Evolutionary conservation across 2,329 filamentous ascomycete species (phyloP).

Genomic region (Aspergillus quadricinctus): DNA sequence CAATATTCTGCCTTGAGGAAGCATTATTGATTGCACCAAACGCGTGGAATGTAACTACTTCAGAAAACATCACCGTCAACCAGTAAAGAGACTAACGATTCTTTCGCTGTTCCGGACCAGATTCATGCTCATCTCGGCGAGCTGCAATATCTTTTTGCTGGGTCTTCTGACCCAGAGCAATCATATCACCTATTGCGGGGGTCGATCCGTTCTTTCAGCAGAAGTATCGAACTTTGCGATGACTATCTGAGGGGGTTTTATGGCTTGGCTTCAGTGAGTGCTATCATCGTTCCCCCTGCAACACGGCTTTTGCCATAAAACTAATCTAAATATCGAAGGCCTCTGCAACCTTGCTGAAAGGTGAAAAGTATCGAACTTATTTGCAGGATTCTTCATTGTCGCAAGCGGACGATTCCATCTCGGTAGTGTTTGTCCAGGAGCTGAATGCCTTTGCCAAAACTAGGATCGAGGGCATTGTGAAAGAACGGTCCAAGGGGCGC

Average conservation of each 20-base stretch:
- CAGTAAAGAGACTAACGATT: not conserved
- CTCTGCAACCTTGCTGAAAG: conserved; percentile 22
- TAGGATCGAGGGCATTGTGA: conserved; percentile 35
- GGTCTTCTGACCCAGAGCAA: conserved; percentile 33
- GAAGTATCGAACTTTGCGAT: conserved; percentile 90
- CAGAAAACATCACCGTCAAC: not conserved
- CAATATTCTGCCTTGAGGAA: conserved; percentile 85
- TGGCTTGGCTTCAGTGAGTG: conserved; percentile 71
- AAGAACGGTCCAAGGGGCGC: conserved; percentile 27
- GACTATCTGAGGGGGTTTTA: conserved; percentile 90
- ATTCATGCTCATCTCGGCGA: conserved; percentile 86
- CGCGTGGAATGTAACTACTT: conserved; percentile 77
- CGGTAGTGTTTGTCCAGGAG: conserved; percentile 24
- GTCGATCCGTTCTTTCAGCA: conserved; percentile 77
- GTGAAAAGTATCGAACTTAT: conserved; percentile 6
- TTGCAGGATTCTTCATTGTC: conserved; percentile 6
- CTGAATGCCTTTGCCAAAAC: conserved; percentile 35
- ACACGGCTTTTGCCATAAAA: not conserved
- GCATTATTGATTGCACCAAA: conserved; percentile 82
- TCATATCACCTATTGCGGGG: conserved; percentile 57
- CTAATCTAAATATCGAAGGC: conserved; percentile 17
- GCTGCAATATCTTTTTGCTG: conserved; percentile 64
- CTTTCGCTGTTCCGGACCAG: conserved; percentile 40
- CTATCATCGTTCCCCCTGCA: not conserved
- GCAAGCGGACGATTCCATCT: conserved; percentile 9